These are phyloP conservation scores for Termitomyces sp. DNA, from an alignment of 768 basidiomycete species.

Conservation along the genomic window DNA sequence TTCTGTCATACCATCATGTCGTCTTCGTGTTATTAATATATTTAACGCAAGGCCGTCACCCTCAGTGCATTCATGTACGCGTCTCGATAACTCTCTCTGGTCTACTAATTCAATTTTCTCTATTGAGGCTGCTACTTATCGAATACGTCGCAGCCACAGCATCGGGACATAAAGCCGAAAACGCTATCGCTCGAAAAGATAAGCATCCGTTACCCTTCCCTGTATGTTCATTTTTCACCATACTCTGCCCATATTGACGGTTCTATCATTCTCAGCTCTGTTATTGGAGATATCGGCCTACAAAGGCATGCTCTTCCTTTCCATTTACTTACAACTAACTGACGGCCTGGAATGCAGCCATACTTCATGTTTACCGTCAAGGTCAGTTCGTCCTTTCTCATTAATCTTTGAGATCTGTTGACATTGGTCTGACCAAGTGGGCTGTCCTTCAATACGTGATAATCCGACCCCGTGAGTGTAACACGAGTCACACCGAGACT, in stretches of 20 bases:
- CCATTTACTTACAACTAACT: background rate
- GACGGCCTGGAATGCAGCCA: conserved; percentile 33
- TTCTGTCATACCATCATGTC: conserved; percentile 18
- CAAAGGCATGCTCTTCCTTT: conserved; percentile 47
- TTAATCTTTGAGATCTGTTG: background rate
- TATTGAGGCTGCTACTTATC: conserved; percentile 64
- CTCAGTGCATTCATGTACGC: conserved; percentile 83
- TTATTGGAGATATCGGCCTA: conserved; percentile 77
- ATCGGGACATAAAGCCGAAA: conserved; percentile 53
- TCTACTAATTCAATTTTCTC: background rate
- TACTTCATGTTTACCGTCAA: conserved; percentile 91
- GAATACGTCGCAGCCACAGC: conserved; percentile 79
- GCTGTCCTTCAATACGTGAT: conserved; percentile 86
- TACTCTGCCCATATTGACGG: background rate
- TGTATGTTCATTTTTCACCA: conserved; percentile 19
- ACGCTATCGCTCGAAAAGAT: conserved; percentile 74
- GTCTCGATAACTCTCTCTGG: background rate
- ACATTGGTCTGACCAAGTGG: conserved; percentile 46
- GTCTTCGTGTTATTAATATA: background rate
- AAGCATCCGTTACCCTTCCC: conserved; percentile 70
- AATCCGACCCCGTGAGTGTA: conserved; percentile 42
- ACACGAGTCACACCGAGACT: background rate
- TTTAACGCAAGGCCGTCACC: conserved; percentile 56
- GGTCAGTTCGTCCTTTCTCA: conserved; percentile 28
- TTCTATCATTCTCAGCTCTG: conserved; percentile 50